Evolutionary conservation across 1,284 basidiomycete species (phyloP).

Genomic region (Rhodotorula mucilaginosa): DNA sequence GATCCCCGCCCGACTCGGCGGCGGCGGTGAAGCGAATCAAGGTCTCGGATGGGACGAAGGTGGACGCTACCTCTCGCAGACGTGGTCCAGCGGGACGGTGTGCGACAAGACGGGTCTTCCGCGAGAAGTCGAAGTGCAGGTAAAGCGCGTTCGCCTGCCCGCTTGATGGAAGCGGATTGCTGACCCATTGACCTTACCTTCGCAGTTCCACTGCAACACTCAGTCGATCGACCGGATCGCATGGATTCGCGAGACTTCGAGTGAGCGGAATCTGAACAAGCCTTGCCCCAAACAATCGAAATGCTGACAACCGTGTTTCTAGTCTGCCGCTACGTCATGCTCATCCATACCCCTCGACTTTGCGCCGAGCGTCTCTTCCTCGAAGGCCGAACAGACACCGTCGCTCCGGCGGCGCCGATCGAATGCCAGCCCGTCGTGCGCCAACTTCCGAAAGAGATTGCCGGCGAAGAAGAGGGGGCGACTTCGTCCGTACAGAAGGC

Average conservation of each 20-base stretch:
- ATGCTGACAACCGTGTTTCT: background rate
- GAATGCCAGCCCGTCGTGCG: constrained; percentile 32
- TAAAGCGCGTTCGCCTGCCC: constrained; percentile 48
- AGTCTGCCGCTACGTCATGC: constrained; percentile 75
- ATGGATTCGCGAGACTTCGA: constrained; percentile 86
- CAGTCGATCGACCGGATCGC: constrained; percentile 67
- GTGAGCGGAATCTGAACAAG: constrained; percentile 41
- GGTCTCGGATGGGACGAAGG: constrained; percentile 22
- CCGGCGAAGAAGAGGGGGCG: background rate
- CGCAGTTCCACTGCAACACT: constrained; percentile 74
- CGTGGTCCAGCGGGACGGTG: constrained; percentile 80
- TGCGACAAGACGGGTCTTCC: constrained; percentile 84
- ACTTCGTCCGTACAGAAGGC: background rate
- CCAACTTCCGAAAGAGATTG: background rate
- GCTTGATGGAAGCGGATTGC: background rate
- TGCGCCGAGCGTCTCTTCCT: constrained; percentile 83
- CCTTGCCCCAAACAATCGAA: constrained; percentile 44
- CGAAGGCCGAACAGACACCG: constrained; percentile 20
- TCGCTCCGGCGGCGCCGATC: constrained; percentile 17
- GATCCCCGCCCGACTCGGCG: constrained; percentile 31
- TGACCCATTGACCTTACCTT: background rate
- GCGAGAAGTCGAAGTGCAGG: constrained; percentile 89
- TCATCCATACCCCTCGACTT: constrained; percentile 86
- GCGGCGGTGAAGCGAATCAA: background rate
- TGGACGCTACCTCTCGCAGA: constrained; percentile 70